A percentile compares a stretch with the other conserved stretches of the same genome.
Evolutionary conservation across 1,139 yeast genomes (phyloP).

Genomic region (Spathaspora sp.): DNA sequence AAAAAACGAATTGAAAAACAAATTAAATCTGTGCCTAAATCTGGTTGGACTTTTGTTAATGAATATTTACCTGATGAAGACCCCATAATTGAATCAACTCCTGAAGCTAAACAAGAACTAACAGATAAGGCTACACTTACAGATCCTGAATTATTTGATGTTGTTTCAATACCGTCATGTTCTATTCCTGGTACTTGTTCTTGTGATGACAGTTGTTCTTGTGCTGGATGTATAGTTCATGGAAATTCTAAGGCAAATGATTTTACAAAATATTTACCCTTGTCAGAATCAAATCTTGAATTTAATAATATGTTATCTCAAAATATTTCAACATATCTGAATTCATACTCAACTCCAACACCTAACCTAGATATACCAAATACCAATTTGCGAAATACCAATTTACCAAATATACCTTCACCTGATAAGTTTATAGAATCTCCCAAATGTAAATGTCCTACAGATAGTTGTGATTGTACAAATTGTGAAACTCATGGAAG

Average conservation of each 20-base stretch:
- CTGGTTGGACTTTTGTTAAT: slow-evolving; percentile 5
- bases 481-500: slow-evolving; percentile 59
- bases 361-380: not conserved
- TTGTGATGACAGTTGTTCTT: slow-evolving; percentile 47
- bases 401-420: not conserved
- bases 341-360: not conserved
- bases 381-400: not conserved
- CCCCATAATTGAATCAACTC: not conserved
- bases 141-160: slow-evolving; percentile 18
- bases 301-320: not conserved
- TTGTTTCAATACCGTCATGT: slow-evolving; percentile 38
- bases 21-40: slow-evolving; percentile 7
- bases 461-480: slow-evolving; percentile 48
- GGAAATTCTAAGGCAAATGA: slow-evolving; percentile 20
- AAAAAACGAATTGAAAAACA: slow-evolving; percentile 21
- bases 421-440: not conserved
- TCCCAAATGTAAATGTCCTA: slow-evolving; percentile 40
- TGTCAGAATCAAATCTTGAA: not conserved
- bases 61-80: slow-evolving; percentile 2
- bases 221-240: slow-evolving; percentile 51
- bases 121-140: not conserved
- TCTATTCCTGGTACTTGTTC: slow-evolving; percentile 51
- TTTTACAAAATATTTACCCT: not conserved
- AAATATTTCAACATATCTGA: not conserved
- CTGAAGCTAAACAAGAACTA: not conserved